phyloP scores from a whole-genome alignment of 1,284 basidiomycete species.

The Apiotrichum mycotoxinovorans region DNA sequence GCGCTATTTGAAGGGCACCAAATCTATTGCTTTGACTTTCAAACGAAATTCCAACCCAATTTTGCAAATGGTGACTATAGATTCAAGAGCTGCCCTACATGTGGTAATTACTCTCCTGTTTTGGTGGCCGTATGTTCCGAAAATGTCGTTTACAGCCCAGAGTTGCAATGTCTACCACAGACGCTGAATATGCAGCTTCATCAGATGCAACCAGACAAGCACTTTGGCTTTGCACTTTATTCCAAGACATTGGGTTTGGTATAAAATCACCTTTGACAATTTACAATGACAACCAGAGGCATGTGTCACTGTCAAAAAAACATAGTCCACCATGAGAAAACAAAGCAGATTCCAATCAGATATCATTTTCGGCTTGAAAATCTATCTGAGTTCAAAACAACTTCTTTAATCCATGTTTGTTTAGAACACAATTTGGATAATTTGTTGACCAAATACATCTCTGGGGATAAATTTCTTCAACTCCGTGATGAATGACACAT shows the following conservation, averaged over 20 bases:
- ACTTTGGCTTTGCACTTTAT: slow-evolving; percentile 8
- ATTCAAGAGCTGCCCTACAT: slow-evolving; percentile 28
- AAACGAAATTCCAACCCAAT: neutral
- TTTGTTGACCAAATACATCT: too few species aligned
- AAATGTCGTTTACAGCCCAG: slow-evolving; percentile 24
- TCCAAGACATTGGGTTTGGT: neutral
- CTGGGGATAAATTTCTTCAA: too few species aligned
- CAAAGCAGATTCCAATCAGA: neutral
- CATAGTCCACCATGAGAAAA: neutral
- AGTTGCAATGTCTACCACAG: slow-evolving; percentile 21
- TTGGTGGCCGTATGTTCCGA: slow-evolving; percentile 24
- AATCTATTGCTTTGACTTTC: slow-evolving; percentile 13
- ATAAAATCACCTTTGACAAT: too few species aligned
- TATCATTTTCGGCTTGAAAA: too few species aligned
- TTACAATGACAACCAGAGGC: neutral
- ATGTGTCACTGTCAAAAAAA: neutral
- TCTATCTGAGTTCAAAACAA: too few species aligned
- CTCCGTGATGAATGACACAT: too few species aligned
- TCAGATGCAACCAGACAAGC: slow-evolving; percentile 17
- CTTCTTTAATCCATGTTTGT: too few species aligned
- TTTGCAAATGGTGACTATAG: slow-evolving; percentile 21
- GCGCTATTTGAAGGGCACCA: slow-evolving; percentile 21
- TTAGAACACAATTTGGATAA: too few species aligned
- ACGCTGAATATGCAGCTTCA: slow-evolving; percentile 23
- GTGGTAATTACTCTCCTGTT: slow-evolving; percentile 28